Evolutionary conservation across 495 filamentous ascomycete genomes (phyloP), one percentile per base, ranked within the genome.

Genomic region (Hyaloscypha variabilis): DNA sequence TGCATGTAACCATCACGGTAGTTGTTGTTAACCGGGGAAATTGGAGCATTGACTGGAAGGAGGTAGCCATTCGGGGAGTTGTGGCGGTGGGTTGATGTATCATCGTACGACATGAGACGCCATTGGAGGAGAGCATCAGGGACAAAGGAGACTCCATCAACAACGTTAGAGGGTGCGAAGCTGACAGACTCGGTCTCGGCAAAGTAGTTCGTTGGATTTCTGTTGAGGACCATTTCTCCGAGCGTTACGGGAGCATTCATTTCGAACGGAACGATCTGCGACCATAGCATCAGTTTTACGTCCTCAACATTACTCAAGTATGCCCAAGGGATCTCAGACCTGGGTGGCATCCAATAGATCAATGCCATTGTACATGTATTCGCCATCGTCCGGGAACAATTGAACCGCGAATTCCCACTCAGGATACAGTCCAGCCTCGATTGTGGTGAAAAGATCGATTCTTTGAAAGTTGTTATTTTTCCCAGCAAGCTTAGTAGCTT

Each of bases 11-110:
- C 55, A 34, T 58, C 55, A 23, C 55, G 70, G 60, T 70, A 78
- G 56, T 82, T 75, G 30, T 77, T 75, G 72, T 83, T 81, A 1
- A 83, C 67, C 0, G 81, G 80, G 63, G 79, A 81, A 72, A 76
- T 79, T 19, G 69, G 69, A 13, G 58, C 49, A 34, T 72, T 72
- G n/a, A 72, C 54, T 25, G 70, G 70, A 4, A 72, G 49, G 8
- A 64, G 68, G 13, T 70, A 57, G 58, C 29, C 74, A 77, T 83
- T 69, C 78, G 81, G 54, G 69, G 70, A 71, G 56, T 52, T 58
- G 58, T 67, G 21, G 14, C 54, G 53, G 58, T 73, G 67, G 34
- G 62, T 46, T 30, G 26, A 29, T 24, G 52, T 62, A 52, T 56
- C 65, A 54, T 36, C 46, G 52, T 65, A 67, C 58, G 56, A 66